Evolutionary conservation across 805 yeast genomes (phyloP), one percentile per base, ranked within the genome.

Genomic region (Ogataea thermomethanolica): DNA sequence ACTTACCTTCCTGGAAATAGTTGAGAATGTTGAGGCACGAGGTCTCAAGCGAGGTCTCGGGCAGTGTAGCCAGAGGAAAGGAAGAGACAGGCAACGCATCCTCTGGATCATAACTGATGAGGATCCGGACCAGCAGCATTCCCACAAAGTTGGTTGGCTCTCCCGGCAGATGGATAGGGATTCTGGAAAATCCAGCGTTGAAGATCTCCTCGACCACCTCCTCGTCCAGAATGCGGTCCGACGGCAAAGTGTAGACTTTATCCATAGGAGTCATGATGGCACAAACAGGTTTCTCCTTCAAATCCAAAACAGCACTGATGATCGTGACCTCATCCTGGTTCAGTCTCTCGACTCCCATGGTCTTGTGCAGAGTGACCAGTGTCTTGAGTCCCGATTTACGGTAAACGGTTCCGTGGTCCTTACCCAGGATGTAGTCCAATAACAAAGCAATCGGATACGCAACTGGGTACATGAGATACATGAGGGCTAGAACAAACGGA

Each of bases 1-100:
- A 83, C 63, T 89, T 90, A 46, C 99, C 99, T 62, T 91, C 97
- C 63, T 91, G 99, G 73, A 93, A 91, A 65, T 91, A 91, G 63
- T 91, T 91, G 56, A 91, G 73, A 50, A 91, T 90, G 64, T 93
- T 91, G 58, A 91, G 71, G 62, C 98, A 91, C 5, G 96, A 88
- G 4, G 98, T 90, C 37, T 84, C 89, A 15, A 87, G 83, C 2
- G 84, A 79, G 0, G 99, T 91, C 65, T 91, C 98, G 0, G 99
- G 99, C 33, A 91, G 72, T 0, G 98, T 93, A 2, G 98, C 98
- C 54, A 91, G 72, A 7, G 98, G 96, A 70, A 91, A 91, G 9
- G 89, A 78, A 1, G 95, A 86, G 23, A 93, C 93, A 0, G 96
- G 96, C 39, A 86, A 66, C 1, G 90, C 85, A 62, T 91, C 99